A percentile compares a stretch with the other conserved stretches of the same genome.
Conservation (phyloP, 371 early-diverging fungal genomes). For the Actinomortierella wolfii region DNA sequence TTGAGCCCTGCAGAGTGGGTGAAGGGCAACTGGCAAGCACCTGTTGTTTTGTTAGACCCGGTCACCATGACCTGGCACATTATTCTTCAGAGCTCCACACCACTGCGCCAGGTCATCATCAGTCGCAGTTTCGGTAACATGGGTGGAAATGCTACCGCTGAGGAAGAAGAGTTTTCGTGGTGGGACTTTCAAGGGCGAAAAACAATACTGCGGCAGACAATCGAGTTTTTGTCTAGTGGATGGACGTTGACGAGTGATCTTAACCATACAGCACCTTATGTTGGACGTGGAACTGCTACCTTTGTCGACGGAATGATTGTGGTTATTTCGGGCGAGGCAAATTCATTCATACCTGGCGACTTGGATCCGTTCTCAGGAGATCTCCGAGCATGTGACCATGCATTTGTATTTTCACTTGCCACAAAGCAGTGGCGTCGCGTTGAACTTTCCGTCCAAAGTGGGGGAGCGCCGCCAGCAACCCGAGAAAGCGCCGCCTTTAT, state of each 20-base stretch:
- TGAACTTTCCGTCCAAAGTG: constrained; percentile 4
- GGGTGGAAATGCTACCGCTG: no score
- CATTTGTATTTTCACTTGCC: constrained; percentile 22
- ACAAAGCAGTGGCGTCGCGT: constrained; percentile 14
- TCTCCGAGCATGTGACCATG: constrained; percentile 37
- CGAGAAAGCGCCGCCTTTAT: constrained; percentile 40
- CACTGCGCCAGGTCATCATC: constrained; percentile 32
- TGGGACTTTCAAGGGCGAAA: no score
- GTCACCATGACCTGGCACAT: constrained; percentile 31
- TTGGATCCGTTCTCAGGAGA: constrained; percentile 4
- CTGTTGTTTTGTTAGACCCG: constrained; percentile 26
- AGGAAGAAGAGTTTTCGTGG: no score
- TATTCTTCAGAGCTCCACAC: constrained; percentile 34
- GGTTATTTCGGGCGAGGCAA: constrained; percentile 37
- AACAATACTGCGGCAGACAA: no score
- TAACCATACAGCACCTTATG: constrained; percentile 37
- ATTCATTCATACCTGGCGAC: constrained; percentile 39
- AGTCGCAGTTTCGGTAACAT: no score
- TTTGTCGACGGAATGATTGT: constrained; percentile 19
- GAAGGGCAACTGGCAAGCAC: constrained; percentile 24
- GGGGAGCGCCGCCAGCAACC: constrained; percentile 25
- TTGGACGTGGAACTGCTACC: constrained; percentile 33
- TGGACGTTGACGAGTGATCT: constrained; percentile 22
- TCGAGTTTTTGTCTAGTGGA: constrained; percentile 16
- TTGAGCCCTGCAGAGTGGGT: constrained; percentile 8